Evolutionary conservation across 2,329 filamentous ascomycete genomes (phyloP).

Genomic region (Gaeumannomyces sp.): DNA sequence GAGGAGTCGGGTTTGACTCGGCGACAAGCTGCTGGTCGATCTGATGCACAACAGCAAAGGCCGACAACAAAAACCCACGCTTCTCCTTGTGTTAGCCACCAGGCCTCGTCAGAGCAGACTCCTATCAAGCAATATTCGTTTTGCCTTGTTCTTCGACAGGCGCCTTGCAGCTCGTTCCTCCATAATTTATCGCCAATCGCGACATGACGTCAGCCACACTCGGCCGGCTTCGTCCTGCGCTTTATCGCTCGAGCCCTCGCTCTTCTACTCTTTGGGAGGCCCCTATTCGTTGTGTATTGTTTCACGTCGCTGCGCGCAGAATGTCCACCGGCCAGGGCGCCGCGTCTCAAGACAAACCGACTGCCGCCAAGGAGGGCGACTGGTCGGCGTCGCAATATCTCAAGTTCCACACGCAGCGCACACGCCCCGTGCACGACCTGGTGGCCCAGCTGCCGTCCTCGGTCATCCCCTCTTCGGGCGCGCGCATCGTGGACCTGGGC

Average conservation of each 20-base stretch:
- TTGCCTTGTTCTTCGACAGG: too few relatives aligned
- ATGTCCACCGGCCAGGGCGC: not conserved
- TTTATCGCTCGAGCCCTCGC: not conserved
- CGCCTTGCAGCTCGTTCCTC: too few relatives aligned
- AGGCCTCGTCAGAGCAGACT: too few relatives aligned
- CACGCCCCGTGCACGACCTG: conserved; percentile 46
- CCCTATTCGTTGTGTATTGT: too few relatives aligned
- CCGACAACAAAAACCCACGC: not conserved
- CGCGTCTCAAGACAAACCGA: too few relatives aligned
- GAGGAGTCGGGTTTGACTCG: not conserved
- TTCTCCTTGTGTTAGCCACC: too few relatives aligned
- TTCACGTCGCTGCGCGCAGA: not conserved
- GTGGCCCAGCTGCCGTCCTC: conserved; percentile 37
- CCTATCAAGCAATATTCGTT: too few relatives aligned
- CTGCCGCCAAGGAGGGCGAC: not conserved
- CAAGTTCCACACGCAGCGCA: conserved; percentile 48
- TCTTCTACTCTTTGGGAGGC: not conserved
- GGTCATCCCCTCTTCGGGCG: conserved; percentile 19
- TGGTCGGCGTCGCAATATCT: conserved; percentile 54
- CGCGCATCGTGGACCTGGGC: conserved; percentile 48
- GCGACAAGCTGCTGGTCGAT: not conserved
- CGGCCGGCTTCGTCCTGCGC: not conserved
- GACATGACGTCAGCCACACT: not conserved
- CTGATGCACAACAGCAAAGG: not conserved
- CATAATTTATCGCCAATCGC: too few relatives aligned